Evolutionary conservation across 164 flowering plant genomes (phyloP).

Genomic region (Nymphaea colorata): DNA sequence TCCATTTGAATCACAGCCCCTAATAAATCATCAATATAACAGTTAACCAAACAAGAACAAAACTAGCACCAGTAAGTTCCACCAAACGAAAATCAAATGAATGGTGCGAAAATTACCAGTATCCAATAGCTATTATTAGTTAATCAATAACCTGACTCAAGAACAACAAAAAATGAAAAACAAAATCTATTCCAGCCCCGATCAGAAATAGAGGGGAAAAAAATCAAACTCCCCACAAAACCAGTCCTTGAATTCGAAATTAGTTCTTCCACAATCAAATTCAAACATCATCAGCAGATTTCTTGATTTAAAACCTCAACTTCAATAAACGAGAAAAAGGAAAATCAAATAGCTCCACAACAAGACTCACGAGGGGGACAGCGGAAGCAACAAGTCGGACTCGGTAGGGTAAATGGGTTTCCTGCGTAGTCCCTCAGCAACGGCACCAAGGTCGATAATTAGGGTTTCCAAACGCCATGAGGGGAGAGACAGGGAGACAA

Average conservation of each 20-base stretch:
- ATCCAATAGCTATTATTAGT: no score
- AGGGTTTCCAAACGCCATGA: background rate
- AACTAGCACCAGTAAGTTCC: no score
- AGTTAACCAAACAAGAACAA: no score
- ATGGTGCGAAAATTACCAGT: no score
- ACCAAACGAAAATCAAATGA: no score
- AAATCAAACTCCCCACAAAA: no score
- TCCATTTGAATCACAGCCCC: background rate
- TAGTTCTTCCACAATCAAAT: background rate
- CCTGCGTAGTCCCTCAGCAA: background rate
- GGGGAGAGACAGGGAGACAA: background rate
- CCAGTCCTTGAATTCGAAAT: background rate
- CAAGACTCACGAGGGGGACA: background rate
- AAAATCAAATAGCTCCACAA: background rate
- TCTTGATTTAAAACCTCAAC: background rate
- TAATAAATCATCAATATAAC: no score
- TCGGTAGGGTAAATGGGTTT: background rate
- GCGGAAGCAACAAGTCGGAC: background rate
- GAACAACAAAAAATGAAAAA: background rate
- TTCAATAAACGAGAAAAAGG: background rate
- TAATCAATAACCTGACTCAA: no score
- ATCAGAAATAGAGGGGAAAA: no score
- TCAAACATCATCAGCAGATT: background rate
- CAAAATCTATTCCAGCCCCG: background rate
- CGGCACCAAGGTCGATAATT: background rate